A percentile compares a stretch with the other conserved stretches of the same genome.
Conservation (phyloP, 2,329 filamentous ascomycete species). For the Colletotrichum endophyticum region DNA sequence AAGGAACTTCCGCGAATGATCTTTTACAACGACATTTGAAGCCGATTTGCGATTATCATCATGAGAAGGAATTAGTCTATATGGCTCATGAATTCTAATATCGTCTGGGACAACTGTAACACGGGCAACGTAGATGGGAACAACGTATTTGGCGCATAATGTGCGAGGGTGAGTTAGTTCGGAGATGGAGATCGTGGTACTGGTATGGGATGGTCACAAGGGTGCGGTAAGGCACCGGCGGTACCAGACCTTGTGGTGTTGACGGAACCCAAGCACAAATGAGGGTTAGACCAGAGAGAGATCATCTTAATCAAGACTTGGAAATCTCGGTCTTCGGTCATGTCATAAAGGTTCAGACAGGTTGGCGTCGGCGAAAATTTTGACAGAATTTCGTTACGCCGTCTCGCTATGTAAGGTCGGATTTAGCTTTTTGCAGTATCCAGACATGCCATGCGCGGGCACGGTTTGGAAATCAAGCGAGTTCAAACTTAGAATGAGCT, state of each 20-base stretch:
- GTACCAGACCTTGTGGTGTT: not conserved
- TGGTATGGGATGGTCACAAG: not conserved
- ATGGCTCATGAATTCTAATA: not conserved
- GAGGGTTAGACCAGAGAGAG: not conserved
- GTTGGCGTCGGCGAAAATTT: not conserved
- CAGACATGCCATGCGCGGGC: not conserved
- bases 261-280: not conserved
- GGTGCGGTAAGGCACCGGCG: not conserved
- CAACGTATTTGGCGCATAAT: not conserved
- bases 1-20: conserved; percentile 37
- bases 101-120: no score
- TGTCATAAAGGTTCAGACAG: not conserved
- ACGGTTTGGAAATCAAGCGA: not conserved
- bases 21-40: conserved; percentile 31
- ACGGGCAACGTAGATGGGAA: no score
- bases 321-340: not conserved
- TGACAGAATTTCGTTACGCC: not conserved
- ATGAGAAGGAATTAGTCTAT: not conserved
- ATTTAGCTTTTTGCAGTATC: not conserved
- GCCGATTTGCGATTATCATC: not conserved
- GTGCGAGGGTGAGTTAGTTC: not conserved
- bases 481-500: not conserved
- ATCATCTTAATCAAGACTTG: not conserved
- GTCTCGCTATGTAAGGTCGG: not conserved
- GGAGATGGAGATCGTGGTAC: not conserved